Percentiles rank a stretch among this genome's conserved stretches.
Conservation (phyloP, 78 protist genomes). For the Speleostelium caveatum region DNA sequence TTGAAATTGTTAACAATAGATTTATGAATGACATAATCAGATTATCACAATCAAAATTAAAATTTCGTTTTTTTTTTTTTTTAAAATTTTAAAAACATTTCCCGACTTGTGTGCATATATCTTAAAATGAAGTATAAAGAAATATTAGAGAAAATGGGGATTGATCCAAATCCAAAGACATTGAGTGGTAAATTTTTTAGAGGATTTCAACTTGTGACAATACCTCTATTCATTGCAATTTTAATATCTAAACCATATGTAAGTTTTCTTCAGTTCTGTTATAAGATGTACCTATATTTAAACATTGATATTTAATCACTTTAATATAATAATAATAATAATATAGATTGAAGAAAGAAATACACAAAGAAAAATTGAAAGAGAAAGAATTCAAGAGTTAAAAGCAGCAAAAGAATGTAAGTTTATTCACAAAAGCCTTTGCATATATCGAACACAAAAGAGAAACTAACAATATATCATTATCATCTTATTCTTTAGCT, state of each 20-base stretch:
- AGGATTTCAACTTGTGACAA: conserved; percentile 20
- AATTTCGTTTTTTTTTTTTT: too few species aligned
- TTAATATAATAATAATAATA: neutral
- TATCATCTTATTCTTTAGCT: too few species aligned
- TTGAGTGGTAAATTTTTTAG: conserved; percentile 19
- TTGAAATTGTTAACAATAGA: too few species aligned
- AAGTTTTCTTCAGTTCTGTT: neutral
- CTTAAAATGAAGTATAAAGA: conserved; percentile 4
- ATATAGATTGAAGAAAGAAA: conserved; percentile 30
- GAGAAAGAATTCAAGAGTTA: conserved; percentile 10
- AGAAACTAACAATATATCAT: too few species aligned
- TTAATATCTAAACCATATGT: conserved; percentile 21
- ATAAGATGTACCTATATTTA: neutral
- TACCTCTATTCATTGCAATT: conserved; percentile 6
- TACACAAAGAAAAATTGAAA: neutral
- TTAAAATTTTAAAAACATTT: too few species aligned
- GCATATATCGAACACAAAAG: too few species aligned
- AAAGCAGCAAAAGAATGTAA: neutral
- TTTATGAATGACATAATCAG: too few species aligned
- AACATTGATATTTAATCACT: neutral
- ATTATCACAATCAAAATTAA: too few species aligned
- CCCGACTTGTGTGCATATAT: too few species aligned
- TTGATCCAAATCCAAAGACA: conserved; percentile 21
- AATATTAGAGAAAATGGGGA: conserved; percentile 10
- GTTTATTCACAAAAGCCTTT: too few species aligned